Base-by-base conservation (phyloP, 225 moss, liverwort and hornwort species). In the Pleurozium schreberi region DNA sequence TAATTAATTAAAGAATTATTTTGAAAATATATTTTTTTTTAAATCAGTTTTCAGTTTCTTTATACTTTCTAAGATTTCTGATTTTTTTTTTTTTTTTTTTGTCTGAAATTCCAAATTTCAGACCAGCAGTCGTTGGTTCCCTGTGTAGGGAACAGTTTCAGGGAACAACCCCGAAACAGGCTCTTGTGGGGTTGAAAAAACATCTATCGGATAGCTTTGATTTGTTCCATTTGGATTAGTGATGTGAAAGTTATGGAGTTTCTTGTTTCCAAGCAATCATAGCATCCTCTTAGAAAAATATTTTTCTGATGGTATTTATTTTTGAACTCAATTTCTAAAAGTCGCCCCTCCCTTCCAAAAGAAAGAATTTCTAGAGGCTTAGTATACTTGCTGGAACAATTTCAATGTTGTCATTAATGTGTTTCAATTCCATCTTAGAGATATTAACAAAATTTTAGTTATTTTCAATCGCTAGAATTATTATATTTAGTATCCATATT, bases 341-440 rank as follows among this genome's bases (percentile, higher is more conserved):
- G 11, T 33, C 1, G 0, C 9, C 6, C 5, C 20, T 2, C 10
- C 0, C 11, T 49, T 57, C 57, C 20, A 15, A 4, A 64, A 33
- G n/a, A 69, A 74, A 43, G 11, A 43, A 33, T 18, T 18, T 12
- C 3, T 12, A 11, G 3, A 75, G 3, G 20, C 50, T 10, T 33
- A 33, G 5, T 33, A 20, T 50, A 0, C 8, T 75, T 20, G 3
- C 12, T 33, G 50, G 5, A 34, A 8, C 8, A 12, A 34, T 33
- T 0, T 50, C 12, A 33, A 1, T 5, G 1, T 5, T 50, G 8
- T 8, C 0, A 50, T 34, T 34, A 12, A 3, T 20, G 5, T 50
- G 5, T 75, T 50, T 74, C 25, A 69, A 69, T 69, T 69, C 19
- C 14, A 47, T 31, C 33, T 49, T 33, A 31, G 7, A 7, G 1